Evolutionary conservation across 345 rosid species (phyloP).

Genomic region (Balakata baccata): DNA sequence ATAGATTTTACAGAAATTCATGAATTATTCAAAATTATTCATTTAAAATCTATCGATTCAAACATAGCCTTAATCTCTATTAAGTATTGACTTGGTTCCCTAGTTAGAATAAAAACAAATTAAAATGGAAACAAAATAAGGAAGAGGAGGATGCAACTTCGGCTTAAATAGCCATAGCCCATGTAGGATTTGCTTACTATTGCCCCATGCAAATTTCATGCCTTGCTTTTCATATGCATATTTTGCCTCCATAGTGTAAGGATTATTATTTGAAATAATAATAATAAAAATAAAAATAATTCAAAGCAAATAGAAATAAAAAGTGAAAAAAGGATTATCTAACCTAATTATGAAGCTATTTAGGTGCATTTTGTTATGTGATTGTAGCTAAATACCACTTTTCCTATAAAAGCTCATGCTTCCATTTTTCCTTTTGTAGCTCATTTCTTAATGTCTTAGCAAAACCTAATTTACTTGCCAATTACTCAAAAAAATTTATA

Average conservation of each 20-base stretch:
- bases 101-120: background rate
- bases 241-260: background rate
- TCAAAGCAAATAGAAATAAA: no score
- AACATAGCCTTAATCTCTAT: no score
- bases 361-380: background rate
- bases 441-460: constrained; percentile 40
- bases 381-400: no score
- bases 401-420: constrained; percentile 23
- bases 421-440: constrained; percentile 17
- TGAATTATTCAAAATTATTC: no score
- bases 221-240: no score
- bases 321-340: background rate
- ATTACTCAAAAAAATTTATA: constrained; percentile 53
- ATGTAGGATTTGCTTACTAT: no score
- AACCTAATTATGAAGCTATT: background rate
- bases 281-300: background rate
- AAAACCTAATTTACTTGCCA: constrained; percentile 54
- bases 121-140: no score
- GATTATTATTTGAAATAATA: background rate
- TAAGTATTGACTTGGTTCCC: constrained; percentile 2
- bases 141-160: no score
- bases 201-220: no score
- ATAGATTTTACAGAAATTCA: no score
- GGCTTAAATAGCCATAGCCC: background rate
- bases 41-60: no score